phyloP scores from a whole-genome alignment of 1,284 basidiomycete species.

The Apiotrichum domesticum region DNA sequence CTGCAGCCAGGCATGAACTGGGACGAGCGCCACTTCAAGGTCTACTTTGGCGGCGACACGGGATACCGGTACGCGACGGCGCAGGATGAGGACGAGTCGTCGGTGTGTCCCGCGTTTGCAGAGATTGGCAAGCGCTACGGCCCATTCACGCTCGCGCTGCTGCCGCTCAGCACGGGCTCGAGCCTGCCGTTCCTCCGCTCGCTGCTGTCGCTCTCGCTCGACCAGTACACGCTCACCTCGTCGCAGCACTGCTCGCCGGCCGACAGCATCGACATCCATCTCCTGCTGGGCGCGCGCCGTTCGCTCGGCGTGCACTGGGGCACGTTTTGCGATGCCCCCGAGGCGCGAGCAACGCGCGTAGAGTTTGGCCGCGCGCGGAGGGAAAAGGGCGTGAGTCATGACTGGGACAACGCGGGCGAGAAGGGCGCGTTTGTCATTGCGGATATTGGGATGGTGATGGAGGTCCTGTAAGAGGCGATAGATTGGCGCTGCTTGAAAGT shows the following conservation, averaged over 20 bases:
- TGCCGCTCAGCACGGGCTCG: conserved; percentile 44
- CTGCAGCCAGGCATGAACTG: conserved; percentile 29
- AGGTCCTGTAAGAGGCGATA: background rate
- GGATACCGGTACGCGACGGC: conserved; percentile 46
- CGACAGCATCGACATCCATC: conserved; percentile 42
- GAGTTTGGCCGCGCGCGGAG: conserved; percentile 41
- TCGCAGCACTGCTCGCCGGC: conserved; percentile 43
- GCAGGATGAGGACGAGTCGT: conserved; percentile 25
- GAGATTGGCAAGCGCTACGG: conserved; percentile 42
- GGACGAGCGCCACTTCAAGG: conserved; percentile 31
- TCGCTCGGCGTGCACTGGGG: conserved; percentile 46
- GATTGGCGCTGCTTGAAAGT: too few species aligned
- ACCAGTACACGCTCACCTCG: conserved; percentile 47
- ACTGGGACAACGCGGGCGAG: conserved; percentile 24
- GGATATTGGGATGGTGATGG: conserved; percentile 34
- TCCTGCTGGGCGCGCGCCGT: conserved; percentile 29
- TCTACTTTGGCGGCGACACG: conserved; percentile 47
- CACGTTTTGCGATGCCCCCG: conserved; percentile 45
- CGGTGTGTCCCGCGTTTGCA: conserved; percentile 44
- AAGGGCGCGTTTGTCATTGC: conserved; percentile 37
- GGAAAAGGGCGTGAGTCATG: conserved; percentile 21
- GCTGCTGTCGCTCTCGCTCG: conserved; percentile 40
- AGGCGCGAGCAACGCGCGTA: conserved; percentile 41
- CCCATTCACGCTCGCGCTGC: conserved; percentile 37
- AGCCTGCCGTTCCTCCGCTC: conserved; percentile 45